Base-by-base conservation (phyloP, 305 asterid species). In the Fraxinus dipetala region DNA sequence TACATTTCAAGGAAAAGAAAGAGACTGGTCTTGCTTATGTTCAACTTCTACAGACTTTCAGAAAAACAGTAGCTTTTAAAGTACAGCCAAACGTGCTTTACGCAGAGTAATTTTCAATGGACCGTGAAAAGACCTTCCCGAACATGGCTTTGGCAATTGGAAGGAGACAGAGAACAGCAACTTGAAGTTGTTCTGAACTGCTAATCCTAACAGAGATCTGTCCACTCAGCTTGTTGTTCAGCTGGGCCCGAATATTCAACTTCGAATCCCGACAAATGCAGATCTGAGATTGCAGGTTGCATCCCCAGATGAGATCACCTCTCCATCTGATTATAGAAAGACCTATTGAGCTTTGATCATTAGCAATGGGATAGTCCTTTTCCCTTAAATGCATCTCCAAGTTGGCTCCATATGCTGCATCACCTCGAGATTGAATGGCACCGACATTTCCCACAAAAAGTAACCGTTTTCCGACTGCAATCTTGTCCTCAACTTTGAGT, bases 171-270 rank as follows among this genome's bases (percentile, higher is more conserved):
- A 91, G 13, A 61, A 87, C 81, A 61, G 89, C 89, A 78, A 92
- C 79, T 34, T 85, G 92, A 51, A 84, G 88, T 45, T 89, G 91
- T 76, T 90, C 94, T 30, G 89, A 90, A 35, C 90, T 85, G 86
- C 89, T 89, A 32, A 88, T 85, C 86, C 78, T 85, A 31, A 93
- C 34, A 70, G 83, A 83, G 31, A 94, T 86, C 87, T 78, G 84
- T 73, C 92, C 90, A 11, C 79, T 86, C 65, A 36, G 87, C 85
- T 87, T 84, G 84, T 83, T 89, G 79, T 88, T 78, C 84, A 90
- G 43, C 56, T 87, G 85, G 14, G 90, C 91, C 65, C 70, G 30
- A 35, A 89, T 36, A 7, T 78, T 79, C 36, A 89, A 6, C 67
- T 84, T 88, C 32, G 88, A 89, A 72, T 79, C 81, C 59, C 87